Percentiles rank a stretch among this genome's conserved stretches.
Evolutionary conservation across 1,284 basidiomycete species (phyloP).

Genomic region (Moesziomyces antarcticus): DNA sequence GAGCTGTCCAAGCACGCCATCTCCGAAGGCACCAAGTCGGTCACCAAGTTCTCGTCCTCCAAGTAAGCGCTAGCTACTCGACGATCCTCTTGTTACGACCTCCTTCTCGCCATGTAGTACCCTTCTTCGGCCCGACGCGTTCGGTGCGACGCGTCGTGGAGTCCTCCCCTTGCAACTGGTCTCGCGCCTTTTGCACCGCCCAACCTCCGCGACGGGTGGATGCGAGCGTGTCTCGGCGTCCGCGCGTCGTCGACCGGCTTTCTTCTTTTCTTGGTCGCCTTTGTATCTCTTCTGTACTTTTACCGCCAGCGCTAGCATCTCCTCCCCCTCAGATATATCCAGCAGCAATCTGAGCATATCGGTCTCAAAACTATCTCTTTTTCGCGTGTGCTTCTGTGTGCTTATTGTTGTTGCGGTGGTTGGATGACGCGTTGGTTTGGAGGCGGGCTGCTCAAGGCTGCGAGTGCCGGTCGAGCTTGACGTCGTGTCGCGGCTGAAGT

Average conservation of each 20-base stretch:
- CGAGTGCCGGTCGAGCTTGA: too few species aligned
- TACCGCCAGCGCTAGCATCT: conserved; percentile 55
- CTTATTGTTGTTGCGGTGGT: neutral
- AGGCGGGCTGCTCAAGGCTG: too few species aligned
- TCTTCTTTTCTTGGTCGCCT: conserved; percentile 41
- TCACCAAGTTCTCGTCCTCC: conserved; percentile 72
- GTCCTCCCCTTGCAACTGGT: conserved; percentile 9
- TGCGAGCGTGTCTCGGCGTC: neutral
- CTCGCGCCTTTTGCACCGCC: neutral
- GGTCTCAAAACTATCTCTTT: conserved; percentile 28
- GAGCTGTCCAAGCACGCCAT: conserved; percentile 85
- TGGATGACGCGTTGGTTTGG: neutral
- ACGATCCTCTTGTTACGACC: neutral
- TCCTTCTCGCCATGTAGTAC: neutral
- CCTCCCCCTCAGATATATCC: conserved; percentile 49
- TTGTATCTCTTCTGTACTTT: conserved; percentile 58
- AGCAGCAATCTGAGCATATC: conserved; percentile 59
- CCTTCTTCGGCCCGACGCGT: conserved; percentile 31
- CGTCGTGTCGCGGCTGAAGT: too few species aligned
- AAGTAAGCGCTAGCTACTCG: conserved; percentile 33
- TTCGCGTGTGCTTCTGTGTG: conserved; percentile 5
- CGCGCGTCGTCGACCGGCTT: conserved; percentile 5
- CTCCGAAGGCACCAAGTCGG: conserved; percentile 80
- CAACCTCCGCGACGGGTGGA: neutral
- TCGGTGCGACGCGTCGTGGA: conserved; percentile 45